Base-by-base conservation (phyloP, 192 early-diverging fungal genomes). In the Podochytrium sp. region DNA sequence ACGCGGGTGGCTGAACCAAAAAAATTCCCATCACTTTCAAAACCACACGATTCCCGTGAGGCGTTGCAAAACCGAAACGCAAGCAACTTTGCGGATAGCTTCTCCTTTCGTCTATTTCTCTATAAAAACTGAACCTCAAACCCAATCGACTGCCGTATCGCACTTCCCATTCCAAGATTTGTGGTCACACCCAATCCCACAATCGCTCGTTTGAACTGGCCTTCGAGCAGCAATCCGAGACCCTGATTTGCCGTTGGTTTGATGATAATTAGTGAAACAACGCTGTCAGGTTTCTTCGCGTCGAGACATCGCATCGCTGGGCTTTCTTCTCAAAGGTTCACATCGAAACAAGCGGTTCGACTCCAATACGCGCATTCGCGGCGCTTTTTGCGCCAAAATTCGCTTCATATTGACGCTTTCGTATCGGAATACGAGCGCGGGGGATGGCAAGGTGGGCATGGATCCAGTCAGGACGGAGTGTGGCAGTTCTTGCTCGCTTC, bases 201-300 rank as follows among this genome's bases (percentile, higher is more conserved):
- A 38, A 93, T 65, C 6, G 84, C 63, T 43, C 86, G 85, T 41
- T 89, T 83, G 71, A 87, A 91, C 33, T 82, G 79, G 2, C 91
- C 90, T 72, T 93, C 92, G 85, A 91, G 86, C 80, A 89, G 88
- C 25, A 93, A 63, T 2, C 86, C 85, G 60, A 93, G 41, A 20
- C 91, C 91, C 79, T 89, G 51, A 10, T 43, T 42, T 38, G 3
- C 7, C 42, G 39, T n/a, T n/a, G n/a, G n/a, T n/a, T n/a, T n/a
- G 16, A 20, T 49, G 14, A 43, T 18, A 72, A 40, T n/a, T n/a
- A n/a, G n/a, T n/a, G n/a, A n/a, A n/a, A n/a, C n/a, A n/a, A n/a
- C n/a, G n/a, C n/a, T n/a, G n/a, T n/a, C n/a, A n/a, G n/a, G n/a
- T n/a, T n/a, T n/a, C n/a, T n/a, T n/a, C n/a, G n/a, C n/a, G n/a